Evolutionary conservation across 169 alveolate genomes (phyloP), one percentile per base, ranked within the genome.

Genomic region (Plasmodium ovale): DNA sequence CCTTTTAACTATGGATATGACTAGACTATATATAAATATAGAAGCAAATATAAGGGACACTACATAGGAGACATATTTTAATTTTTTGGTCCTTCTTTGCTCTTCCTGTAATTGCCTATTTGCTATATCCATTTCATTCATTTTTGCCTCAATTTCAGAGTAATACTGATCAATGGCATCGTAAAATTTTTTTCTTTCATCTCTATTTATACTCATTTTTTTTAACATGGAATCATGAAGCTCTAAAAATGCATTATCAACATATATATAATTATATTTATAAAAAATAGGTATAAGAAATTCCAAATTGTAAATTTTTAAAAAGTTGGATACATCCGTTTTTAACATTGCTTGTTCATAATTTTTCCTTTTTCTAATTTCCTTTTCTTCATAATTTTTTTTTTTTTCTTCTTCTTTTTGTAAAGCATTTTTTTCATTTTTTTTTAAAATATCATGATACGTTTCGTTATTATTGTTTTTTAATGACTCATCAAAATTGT

Each of bases 301-400:
- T 56, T 85, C 68, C 59, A 85, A 56, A 33, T 85, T 85, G 42
- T 85, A 64, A 31, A 21, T 39, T 16, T 47, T 85, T 10, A 85
- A 62, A 85, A 85, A 85, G 9, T 85, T 37, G 51, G 87, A 85
- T 23, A 85, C 91, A n/a, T 85, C 91, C 3, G 91, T 85, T 85
- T 85, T 85, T 85, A 42, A 49, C 91, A 85, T 85, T 10, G 14
- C 51, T 33, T 67, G 67, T 69, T 85, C 91, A 53, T 60, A 42
- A 35, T 68, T 68, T 51, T 85, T 67, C 39, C 87, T 85, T 47
- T 69, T 85, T 31, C 87, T 58, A 21, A 85, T 56, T 85, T 85
- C 91, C 56, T 64, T 85, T 71, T 85, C 91, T 71, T 85, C 73
- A 39, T 60, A 42, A 54, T 19, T 70, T 56, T 70, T 85, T 33